These are phyloP conservation scores for Pleurotus giganteus DNA, from an alignment of 768 basidiomycete species.

Conservation along the genomic window DNA sequence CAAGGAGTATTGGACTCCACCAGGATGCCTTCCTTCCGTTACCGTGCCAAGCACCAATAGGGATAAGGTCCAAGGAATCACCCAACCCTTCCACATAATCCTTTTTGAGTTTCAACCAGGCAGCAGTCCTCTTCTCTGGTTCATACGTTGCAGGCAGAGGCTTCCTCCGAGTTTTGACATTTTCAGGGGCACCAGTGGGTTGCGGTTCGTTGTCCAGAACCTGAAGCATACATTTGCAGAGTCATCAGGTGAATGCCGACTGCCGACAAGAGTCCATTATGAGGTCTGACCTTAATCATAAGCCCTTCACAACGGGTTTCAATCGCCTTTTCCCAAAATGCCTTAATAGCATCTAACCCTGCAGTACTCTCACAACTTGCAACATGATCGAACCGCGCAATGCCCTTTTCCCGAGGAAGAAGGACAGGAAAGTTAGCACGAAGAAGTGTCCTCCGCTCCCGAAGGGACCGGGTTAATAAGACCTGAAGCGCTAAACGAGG, in stretches of 20 bases:
- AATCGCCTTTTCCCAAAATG: conserved; percentile 75
- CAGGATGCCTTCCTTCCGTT: conserved; percentile 86
- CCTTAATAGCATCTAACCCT: conserved; percentile 61
- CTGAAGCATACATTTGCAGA: conserved; percentile 28
- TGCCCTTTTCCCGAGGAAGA: conserved; percentile 35
- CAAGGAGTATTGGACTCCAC: conserved; percentile 91
- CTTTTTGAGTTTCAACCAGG: conserved; percentile 92
- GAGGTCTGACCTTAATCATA: conserved; percentile 73
- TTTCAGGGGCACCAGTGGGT: conserved; percentile 29
- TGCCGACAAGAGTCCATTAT: no score
- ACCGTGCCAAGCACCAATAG: conserved; percentile 85
- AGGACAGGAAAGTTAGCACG: conserved; percentile 59
- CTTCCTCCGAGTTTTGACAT: conserved; percentile 50
- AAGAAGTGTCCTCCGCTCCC: conserved; percentile 65
- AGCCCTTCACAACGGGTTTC: conserved; percentile 86
- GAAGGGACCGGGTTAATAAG: conserved; percentile 66
- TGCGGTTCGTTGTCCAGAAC: conserved; percentile 58
- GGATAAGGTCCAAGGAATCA: conserved; percentile 73
- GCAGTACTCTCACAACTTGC: conserved; percentile 64
- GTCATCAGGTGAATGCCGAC: background rate
- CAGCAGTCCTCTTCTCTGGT: conserved; percentile 80
- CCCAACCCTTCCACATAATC: conserved; percentile 82
- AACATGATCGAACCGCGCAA: conserved; percentile 73
- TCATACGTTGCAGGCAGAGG: conserved; percentile 85
- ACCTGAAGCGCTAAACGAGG: conserved; percentile 39